Evolutionary conservation across 345 rosid genomes (phyloP).

Genomic region (sweet orange (Citrus sinensis)): DNA sequence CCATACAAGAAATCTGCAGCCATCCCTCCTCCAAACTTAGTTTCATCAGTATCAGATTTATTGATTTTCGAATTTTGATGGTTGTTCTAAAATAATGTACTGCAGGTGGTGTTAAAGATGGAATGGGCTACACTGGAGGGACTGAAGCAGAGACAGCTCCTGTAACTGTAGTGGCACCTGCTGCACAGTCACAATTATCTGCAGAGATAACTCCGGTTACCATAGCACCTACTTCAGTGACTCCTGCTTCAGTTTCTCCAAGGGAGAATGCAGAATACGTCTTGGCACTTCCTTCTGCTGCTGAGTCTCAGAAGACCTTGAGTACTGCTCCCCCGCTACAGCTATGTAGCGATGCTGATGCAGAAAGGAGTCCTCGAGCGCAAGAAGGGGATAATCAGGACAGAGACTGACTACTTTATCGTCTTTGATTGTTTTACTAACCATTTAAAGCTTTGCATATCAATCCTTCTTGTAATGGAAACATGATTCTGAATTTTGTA

Average conservation of each 20-base stretch:
- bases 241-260: slow-evolving; percentile 2
- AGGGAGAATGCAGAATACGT: slow-evolving; percentile 27
- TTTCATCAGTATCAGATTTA: background rate
- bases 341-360: slow-evolving; percentile 26
- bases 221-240: too few relatives aligned
- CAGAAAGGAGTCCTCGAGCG: slow-evolving; percentile 25
- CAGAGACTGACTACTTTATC: slow-evolving; percentile 10
- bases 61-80: slow-evolving; percentile 9
- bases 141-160: slow-evolving; percentile 47
- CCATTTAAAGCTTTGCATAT: background rate
- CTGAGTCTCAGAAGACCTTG: slow-evolving; percentile 30
- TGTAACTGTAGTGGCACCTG: slow-evolving; percentile 13
- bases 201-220: too few relatives aligned
- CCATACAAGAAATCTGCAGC: background rate
- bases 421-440: background rate
- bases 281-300: slow-evolving; percentile 21
- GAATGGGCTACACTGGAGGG: slow-evolving; percentile 33
- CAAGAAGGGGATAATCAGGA: slow-evolving; percentile 21
- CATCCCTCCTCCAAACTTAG: background rate
- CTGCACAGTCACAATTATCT: slow-evolving; percentile 14
- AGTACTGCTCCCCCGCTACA: slow-evolving; percentile 28
- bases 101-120: slow-evolving; percentile 38
- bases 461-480: background rate
- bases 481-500: background rate
- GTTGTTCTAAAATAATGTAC: slow-evolving; percentile 1